Conservation (phyloP, 2,329 filamentous ascomycete species). For the Aspergillus sp. region DNA sequence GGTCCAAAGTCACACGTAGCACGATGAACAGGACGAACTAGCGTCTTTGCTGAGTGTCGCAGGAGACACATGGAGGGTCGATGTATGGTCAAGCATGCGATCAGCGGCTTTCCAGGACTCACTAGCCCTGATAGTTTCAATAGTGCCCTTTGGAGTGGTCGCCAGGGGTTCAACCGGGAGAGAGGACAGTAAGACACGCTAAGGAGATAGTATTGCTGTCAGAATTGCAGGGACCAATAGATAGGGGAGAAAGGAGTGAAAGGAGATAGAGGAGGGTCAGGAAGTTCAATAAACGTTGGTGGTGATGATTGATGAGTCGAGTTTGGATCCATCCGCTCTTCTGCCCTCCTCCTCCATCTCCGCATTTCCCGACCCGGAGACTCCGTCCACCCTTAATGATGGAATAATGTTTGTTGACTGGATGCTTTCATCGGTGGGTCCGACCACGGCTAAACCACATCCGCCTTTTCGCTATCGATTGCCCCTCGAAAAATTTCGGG, state of each 20-base stretch:
- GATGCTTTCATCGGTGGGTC: background rate
- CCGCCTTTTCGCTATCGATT: background rate
- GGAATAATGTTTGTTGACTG: no score
- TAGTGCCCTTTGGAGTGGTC: constrained; percentile 9
- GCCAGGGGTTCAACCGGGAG: constrained; percentile 12
- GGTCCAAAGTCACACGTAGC: constrained; percentile 8
- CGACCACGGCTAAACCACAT: constrained; percentile 5
- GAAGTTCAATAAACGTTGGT: no score
- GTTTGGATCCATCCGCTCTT: background rate
- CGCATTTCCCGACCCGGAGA: no score
- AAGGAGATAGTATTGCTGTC: background rate
- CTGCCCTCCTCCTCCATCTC: no score
- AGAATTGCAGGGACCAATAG: background rate
- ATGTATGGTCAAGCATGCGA: constrained; percentile 16
- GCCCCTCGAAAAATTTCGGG: constrained; percentile 6
- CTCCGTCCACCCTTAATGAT: no score
- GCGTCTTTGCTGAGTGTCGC: constrained; percentile 9
- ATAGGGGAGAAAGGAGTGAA: background rate
- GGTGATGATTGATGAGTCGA: background rate
- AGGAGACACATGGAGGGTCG: constrained; percentile 9
- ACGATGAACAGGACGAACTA: background rate
- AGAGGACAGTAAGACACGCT: background rate
- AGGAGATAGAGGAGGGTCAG: background rate
- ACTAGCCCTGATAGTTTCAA: constrained; percentile 17
- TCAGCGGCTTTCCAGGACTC: constrained; percentile 14